These are phyloP conservation scores for Pseudoneurospora amorphoporcata DNA, from an alignment of 495 filamentous ascomycete species.

Conservation along the genomic window DNA sequence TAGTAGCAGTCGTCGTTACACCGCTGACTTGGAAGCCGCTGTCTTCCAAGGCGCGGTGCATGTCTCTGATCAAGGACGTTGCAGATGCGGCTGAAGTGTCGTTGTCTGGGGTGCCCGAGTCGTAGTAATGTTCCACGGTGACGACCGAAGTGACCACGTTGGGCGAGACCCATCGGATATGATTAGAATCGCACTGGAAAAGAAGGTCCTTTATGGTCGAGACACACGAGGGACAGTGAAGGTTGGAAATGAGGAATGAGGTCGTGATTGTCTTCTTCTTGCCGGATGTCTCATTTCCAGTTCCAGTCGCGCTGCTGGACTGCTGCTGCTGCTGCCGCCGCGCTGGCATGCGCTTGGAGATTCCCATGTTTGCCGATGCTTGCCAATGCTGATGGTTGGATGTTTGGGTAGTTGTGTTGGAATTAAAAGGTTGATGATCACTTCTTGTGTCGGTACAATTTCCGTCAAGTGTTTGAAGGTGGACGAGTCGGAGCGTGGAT, in stretches of 20 bases:
- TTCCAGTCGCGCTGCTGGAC: slow-evolving; percentile 1
- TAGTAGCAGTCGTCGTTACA: slow-evolving; percentile 25
- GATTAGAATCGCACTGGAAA: slow-evolving; percentile 23
- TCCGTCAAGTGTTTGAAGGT: neutral
- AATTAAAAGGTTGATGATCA: neutral
- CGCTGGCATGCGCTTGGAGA: slow-evolving; percentile 2
- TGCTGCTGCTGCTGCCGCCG: neutral
- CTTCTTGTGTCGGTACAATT: neutral
- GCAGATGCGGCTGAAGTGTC: slow-evolving; percentile 5
- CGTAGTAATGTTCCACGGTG: slow-evolving; percentile 27
- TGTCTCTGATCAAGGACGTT: slow-evolving; percentile 14
- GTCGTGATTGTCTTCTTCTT: slow-evolving; percentile 21
- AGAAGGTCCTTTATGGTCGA: slow-evolving; percentile 43
- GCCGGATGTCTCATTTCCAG: slow-evolving; percentile 5
- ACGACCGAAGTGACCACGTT: slow-evolving; percentile 47
- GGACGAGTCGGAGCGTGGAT: neutral
- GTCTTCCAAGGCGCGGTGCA: slow-evolving; percentile 32
- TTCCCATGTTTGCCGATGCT: slow-evolving; percentile 13
- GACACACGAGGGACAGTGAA: slow-evolving; percentile 54
- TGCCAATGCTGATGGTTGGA: neutral
- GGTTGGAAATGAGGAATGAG: slow-evolving; percentile 43
- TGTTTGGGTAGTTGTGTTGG: neutral
- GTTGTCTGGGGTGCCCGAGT: neutral
- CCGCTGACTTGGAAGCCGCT: slow-evolving; percentile 37
- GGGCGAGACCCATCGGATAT: slow-evolving; percentile 41